These are phyloP conservation scores for Echinochloa phyllopogon DNA, from an alignment of 176 grass and related monocot species.

Conservation along the genomic window DNA sequence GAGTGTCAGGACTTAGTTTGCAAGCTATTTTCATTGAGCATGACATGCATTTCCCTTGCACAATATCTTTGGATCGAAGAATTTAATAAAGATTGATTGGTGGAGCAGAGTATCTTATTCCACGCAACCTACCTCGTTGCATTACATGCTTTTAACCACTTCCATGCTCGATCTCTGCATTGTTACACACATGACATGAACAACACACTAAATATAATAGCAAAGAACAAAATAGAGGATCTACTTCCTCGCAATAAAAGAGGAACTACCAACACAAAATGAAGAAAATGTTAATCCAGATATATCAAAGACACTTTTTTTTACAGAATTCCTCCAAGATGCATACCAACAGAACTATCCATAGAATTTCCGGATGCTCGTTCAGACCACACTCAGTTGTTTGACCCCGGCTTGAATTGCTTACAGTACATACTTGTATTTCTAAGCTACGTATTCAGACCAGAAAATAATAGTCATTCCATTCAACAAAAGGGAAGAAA, in stretches of 20 bases:
- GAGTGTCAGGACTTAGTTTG: not conserved
- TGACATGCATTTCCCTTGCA: not conserved
- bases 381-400: not conserved
- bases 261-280: not conserved
- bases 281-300: too few species aligned
- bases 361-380: not conserved
- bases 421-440: too few species aligned
- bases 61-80: not conserved
- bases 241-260: not conserved
- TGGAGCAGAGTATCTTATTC: slow-evolving; percentile 34
- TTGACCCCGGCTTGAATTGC: not conserved
- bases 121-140: not conserved
- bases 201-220: not conserved
- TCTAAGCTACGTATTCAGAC: not conserved
- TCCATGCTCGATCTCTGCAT: too few species aligned
- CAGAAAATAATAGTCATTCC: not conserved
- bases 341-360: not conserved
- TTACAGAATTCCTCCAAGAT: not conserved
- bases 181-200: too few species aligned
- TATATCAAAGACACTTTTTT: too few species aligned
- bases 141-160: not conserved
- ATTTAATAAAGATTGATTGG: not conserved
- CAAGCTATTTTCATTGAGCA: not conserved
- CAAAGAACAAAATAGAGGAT: not conserved
- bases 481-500: not conserved